Conservation (phyloP, 768 basidiomycete species). For the Leccinum longicurvipes region DNA sequence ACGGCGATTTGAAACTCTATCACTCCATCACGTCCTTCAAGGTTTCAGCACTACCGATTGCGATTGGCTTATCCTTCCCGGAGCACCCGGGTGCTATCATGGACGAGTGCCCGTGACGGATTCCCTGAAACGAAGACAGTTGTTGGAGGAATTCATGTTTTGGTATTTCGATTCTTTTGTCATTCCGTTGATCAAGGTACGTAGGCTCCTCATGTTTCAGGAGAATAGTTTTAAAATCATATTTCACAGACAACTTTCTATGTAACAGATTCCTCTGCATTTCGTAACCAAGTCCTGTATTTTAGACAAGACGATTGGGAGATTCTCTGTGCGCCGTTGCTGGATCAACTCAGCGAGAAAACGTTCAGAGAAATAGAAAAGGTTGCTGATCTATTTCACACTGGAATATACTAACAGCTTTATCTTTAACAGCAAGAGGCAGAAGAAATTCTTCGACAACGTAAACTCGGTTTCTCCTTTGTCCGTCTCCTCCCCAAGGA, state of each 20-base stretch:
- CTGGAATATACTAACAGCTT: neutral
- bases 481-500: conserved; percentile 92
- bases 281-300: conserved; percentile 79
- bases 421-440: conserved; percentile 51
- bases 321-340: conserved; percentile 74
- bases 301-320: conserved; percentile 96
- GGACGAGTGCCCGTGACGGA: conserved; percentile 61
- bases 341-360: conserved; percentile 64
- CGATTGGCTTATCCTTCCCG: conserved; percentile 67
- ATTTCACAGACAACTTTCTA: conserved; percentile 81
- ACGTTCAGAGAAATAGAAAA: conserved; percentile 70
- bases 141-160: conserved; percentile 85
- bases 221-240: neutral
- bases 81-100: conserved; percentile 36
- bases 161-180: conserved; percentile 94
- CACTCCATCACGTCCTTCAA: conserved; percentile 75
- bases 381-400: conserved; percentile 36
- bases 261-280: conserved; percentile 86
- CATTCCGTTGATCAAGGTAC: conserved; percentile 71
- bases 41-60: conserved; percentile 71
- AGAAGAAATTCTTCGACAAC: conserved; percentile 61
- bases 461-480: conserved; percentile 78
- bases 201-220: conserved; percentile 12
- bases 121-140: conserved; percentile 68
- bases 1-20: conserved; percentile 79